Conservation (phyloP, 2,329 filamentous ascomycete genomes). For the Camillea tinctor region DNA sequence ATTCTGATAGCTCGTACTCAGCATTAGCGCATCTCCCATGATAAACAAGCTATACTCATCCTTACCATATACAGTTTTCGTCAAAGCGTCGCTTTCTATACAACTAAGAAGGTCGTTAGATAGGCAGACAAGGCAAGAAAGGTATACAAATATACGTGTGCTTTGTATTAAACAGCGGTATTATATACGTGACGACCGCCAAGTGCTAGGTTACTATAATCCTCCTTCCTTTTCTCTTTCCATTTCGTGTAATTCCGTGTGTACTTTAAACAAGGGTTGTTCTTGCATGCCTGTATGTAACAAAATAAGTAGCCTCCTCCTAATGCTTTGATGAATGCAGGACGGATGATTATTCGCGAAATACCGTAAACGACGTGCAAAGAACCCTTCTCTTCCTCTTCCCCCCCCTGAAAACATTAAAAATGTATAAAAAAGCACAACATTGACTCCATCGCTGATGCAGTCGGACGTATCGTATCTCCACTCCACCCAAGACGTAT, state of each 20-base stretch:
- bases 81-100: no score
- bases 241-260: background rate
- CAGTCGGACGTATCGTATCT: conserved; percentile 3
- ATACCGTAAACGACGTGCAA: background rate
- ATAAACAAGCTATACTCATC: no score
- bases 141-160: background rate
- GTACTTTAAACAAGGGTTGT: background rate
- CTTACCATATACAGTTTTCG: no score
- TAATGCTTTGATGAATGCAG: background rate
- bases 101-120: no score
- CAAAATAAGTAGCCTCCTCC: background rate
- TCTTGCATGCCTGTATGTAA: background rate
- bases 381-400: background rate
- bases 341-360: background rate
- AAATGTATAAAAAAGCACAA: background rate
- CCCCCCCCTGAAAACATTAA: background rate
- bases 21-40: no score
- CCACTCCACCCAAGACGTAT: background rate
- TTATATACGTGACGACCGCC: background rate
- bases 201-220: background rate
- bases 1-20: no score
- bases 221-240: no score
- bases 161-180: background rate
- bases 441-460: conserved; percentile 17
- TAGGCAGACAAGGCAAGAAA: no score